A percentile compares a stretch with the other conserved stretches of the same genome.
These are phyloP conservation scores for Claviceps capensis DNA, from an alignment of 2,329 filamentous ascomycete species.

Conservation along the genomic window DNA sequence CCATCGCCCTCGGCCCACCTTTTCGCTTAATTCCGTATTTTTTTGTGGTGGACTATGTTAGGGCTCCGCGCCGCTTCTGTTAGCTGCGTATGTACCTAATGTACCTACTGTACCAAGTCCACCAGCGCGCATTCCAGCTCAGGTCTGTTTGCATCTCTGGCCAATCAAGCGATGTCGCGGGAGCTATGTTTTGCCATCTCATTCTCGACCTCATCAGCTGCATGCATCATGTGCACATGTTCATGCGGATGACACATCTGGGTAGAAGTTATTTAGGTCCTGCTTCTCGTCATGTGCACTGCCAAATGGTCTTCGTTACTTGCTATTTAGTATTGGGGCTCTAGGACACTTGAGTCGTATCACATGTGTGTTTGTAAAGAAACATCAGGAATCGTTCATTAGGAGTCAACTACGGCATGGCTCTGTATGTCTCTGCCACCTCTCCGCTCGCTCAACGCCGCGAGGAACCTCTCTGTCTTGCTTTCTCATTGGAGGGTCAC, in stretches of 20 bases:
- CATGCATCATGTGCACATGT: too few relatives aligned
- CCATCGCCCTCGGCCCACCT: conserved; percentile 2
- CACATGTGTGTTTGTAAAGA: too few relatives aligned
- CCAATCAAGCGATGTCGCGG: not conserved
- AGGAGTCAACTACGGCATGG: not conserved
- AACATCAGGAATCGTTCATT: not conserved
- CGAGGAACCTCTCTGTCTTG: not conserved
- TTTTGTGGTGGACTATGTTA: conserved; percentile 14
- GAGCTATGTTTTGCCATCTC: too few relatives aligned
- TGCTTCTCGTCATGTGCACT: too few relatives aligned
- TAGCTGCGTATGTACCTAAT: not conserved
- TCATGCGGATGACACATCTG: too few relatives aligned
- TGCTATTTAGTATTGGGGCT: too few relatives aligned
- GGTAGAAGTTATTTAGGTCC: too few relatives aligned
- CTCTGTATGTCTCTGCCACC: conserved; percentile 1
- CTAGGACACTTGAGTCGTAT: too few relatives aligned
- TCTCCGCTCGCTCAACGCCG: not conserved
- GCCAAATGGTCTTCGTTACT: too few relatives aligned
- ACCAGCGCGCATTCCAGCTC: not conserved
- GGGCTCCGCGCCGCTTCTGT: conserved; percentile 9
- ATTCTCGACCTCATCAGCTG: too few relatives aligned
- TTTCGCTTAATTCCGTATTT: conserved; percentile 12
- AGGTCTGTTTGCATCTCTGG: not conserved
- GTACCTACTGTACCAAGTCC: too few relatives aligned
- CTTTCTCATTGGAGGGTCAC: not conserved